Evolutionary conservation across 768 basidiomycete genomes (phyloP), one percentile per base, ranked within the genome.

Genomic region (Suillus luteus): DNA sequence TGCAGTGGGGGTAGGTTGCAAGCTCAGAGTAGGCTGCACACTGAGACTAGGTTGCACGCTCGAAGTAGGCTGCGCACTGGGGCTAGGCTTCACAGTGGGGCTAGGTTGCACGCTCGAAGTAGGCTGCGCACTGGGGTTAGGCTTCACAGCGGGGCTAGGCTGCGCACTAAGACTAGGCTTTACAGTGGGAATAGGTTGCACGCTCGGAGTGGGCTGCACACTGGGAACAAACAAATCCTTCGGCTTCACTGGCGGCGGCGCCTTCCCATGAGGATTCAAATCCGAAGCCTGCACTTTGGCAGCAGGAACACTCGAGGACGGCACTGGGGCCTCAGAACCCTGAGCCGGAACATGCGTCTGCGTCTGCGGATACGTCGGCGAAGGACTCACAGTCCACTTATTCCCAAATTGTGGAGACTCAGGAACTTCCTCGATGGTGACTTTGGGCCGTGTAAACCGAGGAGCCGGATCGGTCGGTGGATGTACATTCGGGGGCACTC

Each of bases 371-470:
- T 61, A 48, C 19, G 61, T 54, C 43, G 63, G 43, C 3, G 59
- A 51, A 41, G 52, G 49, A 46, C 35, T 65, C 33, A 43, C 9
- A 9, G 65, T 40, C 5, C 59, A 62, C 27, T 64, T 48, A 59
- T 68, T 75, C 31, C 54, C 58, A 9, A 35, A 49, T 60, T 66
- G 48, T 3, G 67, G 68, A 10, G 64, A 62, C 59, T 75, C 74
- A 54, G 68, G 57, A 11, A 69, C 68, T 55, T 75, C 72, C 60
- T 76, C 74, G 7, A 75, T 46, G 5, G 71, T 74, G 59, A 70
- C 72, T 61, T 70, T 76, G 37, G 68, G 68, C 62, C 74, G 72
- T 33, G 60, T 17, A 57, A 55, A 64, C 48, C 65, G 58, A 52
- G 51, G 31, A 27, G 63, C 58, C 22, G 57, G 55, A 11, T 57